phyloP scores from a whole-genome alignment of 495 filamentous ascomycete species.

The Daldinia childiae region DNA sequence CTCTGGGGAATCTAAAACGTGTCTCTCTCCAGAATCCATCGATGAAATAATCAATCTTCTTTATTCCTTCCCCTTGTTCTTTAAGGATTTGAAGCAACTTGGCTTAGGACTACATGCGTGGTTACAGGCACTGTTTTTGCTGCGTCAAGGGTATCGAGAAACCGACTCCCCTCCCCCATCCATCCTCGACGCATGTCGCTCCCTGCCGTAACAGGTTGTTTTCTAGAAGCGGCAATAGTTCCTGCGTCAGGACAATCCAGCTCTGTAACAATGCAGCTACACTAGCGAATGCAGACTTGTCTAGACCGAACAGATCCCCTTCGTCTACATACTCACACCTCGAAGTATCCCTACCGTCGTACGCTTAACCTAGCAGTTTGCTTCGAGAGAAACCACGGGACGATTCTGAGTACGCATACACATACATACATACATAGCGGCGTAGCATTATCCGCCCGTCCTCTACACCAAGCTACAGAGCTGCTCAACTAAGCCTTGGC shows the following conservation, averaged over 20 bases:
- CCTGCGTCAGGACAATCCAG: neutral
- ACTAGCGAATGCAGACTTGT: neutral
- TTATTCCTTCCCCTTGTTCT: neutral
- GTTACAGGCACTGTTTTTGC: neutral
- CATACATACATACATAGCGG: neutral
- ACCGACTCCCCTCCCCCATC: neutral
- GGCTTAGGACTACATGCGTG: neutral
- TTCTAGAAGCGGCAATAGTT: neutral
- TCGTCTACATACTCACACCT: neutral
- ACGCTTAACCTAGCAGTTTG: neutral
- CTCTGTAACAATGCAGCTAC: neutral
- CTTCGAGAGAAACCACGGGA: neutral
- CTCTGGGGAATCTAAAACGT: conserved; percentile 1
- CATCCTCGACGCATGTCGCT: neutral
- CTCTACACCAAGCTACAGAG: neutral
- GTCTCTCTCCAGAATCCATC: neutral
- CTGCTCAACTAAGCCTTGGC: neutral
- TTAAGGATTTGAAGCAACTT: neutral
- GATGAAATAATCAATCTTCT: neutral
- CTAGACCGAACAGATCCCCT: neutral
- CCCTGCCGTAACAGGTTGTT: neutral
- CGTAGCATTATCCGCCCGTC: neutral
- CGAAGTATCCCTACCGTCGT: neutral
- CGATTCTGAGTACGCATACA: neutral
- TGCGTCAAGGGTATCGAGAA: neutral